Evolutionary conservation across 164 flowering plant genomes (phyloP), one percentile per base, ranked within the genome.

Genomic region (Berberis thunbergii): DNA sequence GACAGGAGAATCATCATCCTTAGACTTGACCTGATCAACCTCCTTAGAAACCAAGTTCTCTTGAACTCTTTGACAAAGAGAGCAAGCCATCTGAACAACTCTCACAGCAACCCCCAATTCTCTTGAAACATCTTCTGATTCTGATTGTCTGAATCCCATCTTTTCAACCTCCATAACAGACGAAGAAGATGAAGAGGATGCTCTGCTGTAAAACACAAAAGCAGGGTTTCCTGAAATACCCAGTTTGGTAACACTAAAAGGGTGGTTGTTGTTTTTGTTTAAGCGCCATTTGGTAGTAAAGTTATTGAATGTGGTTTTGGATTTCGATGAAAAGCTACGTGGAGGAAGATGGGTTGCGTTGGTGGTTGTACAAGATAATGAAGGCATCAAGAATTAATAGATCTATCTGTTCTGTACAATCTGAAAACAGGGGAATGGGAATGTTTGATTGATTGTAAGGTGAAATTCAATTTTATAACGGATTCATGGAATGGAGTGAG

Each of bases 81-180:
- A 76, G 46, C 88, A 88, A 1, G 86, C 88, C 84, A 86, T 76
- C 64, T 88, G 96, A 1, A 86, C 87, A 58, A 86, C 84, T 69
- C 76, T 73, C 46, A 86, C 85, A 45, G 86, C 92, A 49, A 86
- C 77, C 58, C 79, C 86, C 73, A 86, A 69, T 66, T 88, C 90
- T 54, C 64, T 68, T 2, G 69, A 73, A 53, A 69, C 74, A 3
- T 59, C 69, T 39, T 73, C 75, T 9, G 64, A 41, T 56, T 56
- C 67, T 8, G 60, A 44, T 49, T 63, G 48, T 6, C 57, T 9
- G 44, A 66, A 48, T 4, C 63, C 56, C 60, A 59, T 3, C 55
- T 46, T 57, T 46, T 61, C 64, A 12, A 43, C 70, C 70, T 64
- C 79, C 79, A 79, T 77, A 45, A 54, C 42, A 7, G 65, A 41